Evolutionary conservation across 441 rosid species (phyloP), one percentile per base, ranked within the genome.

Genomic region (Erodium moschatum): DNA sequence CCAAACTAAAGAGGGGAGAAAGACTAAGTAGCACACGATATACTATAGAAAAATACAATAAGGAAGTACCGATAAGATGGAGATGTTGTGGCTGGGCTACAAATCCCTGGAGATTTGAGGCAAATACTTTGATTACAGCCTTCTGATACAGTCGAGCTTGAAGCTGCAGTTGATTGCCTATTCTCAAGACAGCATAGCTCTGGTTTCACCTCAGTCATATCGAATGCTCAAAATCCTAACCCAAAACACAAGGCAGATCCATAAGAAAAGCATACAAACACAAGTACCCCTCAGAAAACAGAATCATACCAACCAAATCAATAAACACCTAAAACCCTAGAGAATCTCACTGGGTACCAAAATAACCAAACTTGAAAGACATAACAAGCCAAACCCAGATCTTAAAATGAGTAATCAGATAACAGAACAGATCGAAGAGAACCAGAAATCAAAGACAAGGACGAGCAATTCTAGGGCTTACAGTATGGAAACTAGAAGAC

Each of bases 101-200:
- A 86, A 48, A 78, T 72, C 2, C 77, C 88, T 9, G 99, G 91
- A 21, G 96, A 89, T 84, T 84, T 90, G 68, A 82, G 77, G 70
- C 76, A 72, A 66, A 85, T 86, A 80, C 81, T 81, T 46, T 46
- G 52, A 48, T 85, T 86, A 81, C 94, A 86, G 35, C 87, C 95
- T 71, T 89, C 97, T 1, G 97, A 95, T 12, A 86, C 6, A 70
- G 97, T 85, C 11, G 97, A 85, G 78, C 85, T 85, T 1, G 95
- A 89, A 61, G 90, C 87, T 40, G 92, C 84, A 0, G 81, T 81
- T 76, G 80, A 81, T 81, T 89, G 93, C 76, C 87, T 95, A 73
- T 92, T 90, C 77, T 87, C 93, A 71, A 84, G 85, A 82, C 97
- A 86, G 75, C 82, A 72, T 79, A 84, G 90, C 73, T 91, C 93